These are phyloP conservation scores for Kodamaea nitidulidarum DNA, from an alignment of 805 yeast genomes.

Conservation along the genomic window DNA sequence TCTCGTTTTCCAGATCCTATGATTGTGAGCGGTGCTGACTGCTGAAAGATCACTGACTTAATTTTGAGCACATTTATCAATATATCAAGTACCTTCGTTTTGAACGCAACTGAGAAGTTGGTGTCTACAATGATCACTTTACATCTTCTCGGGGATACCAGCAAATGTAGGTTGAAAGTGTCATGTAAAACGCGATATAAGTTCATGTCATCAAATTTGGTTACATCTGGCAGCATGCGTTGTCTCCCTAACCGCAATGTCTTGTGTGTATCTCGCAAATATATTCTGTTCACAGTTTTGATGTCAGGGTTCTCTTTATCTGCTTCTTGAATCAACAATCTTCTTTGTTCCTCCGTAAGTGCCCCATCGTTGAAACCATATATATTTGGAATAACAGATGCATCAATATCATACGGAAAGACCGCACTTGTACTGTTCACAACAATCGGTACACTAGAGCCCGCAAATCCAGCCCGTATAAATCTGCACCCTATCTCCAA, in stretches of 20 bases:
- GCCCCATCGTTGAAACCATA: conserved; percentile 20
- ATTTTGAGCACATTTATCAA: conserved; percentile 22
- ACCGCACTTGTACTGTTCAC: conserved; percentile 1
- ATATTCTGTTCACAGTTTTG: neutral
- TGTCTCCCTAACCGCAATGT: neutral
- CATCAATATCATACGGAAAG: neutral
- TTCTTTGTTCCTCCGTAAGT: conserved; percentile 15
- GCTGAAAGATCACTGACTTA: conserved; percentile 21
- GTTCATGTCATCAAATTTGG: neutral
- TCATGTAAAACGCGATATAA: conserved; percentile 9
- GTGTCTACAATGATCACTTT: conserved; percentile 21
- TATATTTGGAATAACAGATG: conserved; percentile 15
- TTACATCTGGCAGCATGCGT: neutral
- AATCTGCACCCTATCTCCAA: conserved; percentile 17
- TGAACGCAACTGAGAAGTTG: conserved; percentile 14
- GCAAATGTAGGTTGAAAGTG: conserved; percentile 12
- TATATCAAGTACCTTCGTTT: conserved; percentile 16
- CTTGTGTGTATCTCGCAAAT: neutral
- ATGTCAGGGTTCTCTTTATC: neutral
- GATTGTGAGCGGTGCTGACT: conserved; percentile 18
- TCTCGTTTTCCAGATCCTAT: conserved; percentile 18
- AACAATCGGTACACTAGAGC: conserved; percentile 17
- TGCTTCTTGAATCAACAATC: conserved; percentile 2
- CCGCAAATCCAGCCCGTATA: conserved; percentile 25
- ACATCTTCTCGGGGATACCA: conserved; percentile 17